A percentile compares a stretch with the other conserved stretches of the same genome.
Evolutionary conservation across 257 asterid species (phyloP).

Genomic region (Marsdenia floribunda): DNA sequence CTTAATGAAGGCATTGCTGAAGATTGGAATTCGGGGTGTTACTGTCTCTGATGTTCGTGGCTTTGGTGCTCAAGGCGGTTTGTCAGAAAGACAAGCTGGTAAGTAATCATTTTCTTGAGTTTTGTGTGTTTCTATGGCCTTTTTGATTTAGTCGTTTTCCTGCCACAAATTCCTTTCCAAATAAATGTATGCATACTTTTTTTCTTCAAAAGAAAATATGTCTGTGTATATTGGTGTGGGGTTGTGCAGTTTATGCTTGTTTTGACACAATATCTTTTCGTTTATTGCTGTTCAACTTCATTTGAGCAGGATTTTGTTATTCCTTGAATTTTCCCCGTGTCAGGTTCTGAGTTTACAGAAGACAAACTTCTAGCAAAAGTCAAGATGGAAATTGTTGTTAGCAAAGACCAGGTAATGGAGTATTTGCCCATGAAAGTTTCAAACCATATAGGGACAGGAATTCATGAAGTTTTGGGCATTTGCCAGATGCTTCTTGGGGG

Average conservation of each 20-base stretch:
- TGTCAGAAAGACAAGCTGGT: slow-evolving; percentile 94
- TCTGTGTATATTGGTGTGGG: not conserved
- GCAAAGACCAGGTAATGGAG: slow-evolving; percentile 75
- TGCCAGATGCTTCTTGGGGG: slow-evolving; percentile 2
- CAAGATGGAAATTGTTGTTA: slow-evolving; percentile 92
- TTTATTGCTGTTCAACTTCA: not conserved
- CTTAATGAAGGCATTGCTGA: slow-evolving; percentile 66
- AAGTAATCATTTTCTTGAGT: slow-evolving; percentile 17
- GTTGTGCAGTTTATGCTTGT: not conserved
- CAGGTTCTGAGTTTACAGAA: slow-evolving; percentile 94
- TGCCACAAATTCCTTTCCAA: not conserved
- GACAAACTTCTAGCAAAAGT: slow-evolving; percentile 78
- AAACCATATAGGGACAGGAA: not conserved
- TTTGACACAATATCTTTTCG: not conserved
- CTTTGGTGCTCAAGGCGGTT: slow-evolving; percentile 95
- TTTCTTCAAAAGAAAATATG: not conserved
- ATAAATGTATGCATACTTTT: not conserved
- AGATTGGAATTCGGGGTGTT: slow-evolving; percentile 92
- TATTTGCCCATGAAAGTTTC: slow-evolving; percentile 1
- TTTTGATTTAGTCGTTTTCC: not conserved
- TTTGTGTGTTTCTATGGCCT: slow-evolving; percentile 7
- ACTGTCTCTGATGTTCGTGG: slow-evolving; percentile 95
- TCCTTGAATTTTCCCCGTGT: slow-evolving; percentile 12
- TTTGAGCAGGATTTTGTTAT: not conserved
- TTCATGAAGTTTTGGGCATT: not conserved